Evolutionary conservation across 2,329 filamentous ascomycete species (phyloP).

Genomic region (Epicoccum nigrum): DNA sequence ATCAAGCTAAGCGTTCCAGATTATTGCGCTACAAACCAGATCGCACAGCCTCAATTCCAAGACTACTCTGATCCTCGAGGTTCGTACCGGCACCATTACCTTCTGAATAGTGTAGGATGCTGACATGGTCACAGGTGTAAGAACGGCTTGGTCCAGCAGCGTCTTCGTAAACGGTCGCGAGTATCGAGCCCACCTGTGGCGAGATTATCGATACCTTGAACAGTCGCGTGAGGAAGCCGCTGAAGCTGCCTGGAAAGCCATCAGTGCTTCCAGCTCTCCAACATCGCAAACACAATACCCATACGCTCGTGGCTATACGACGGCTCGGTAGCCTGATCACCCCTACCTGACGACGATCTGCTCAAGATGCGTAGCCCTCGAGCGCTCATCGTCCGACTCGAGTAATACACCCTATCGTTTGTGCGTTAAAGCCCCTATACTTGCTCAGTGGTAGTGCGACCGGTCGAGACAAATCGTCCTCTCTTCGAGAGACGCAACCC

Average conservation of each 20-base stretch:
- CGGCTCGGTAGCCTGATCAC: constrained; percentile 25
- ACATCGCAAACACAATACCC: constrained; percentile 26
- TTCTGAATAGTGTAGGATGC: constrained; percentile 1
- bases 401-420: too few relatives aligned
- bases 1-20: constrained; percentile 29
- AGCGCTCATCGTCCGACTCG: too few relatives aligned
- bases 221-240: constrained; percentile 47
- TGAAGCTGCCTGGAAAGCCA: constrained; percentile 43
- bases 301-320: constrained; percentile 27
- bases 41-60: constrained; percentile 46
- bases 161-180: constrained; percentile 45
- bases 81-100: constrained; percentile 17
- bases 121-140: constrained; percentile 35
- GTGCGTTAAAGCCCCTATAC: too few relatives aligned
- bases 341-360: neutral
- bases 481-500: too few relatives aligned
- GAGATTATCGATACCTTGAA: constrained; percentile 46
- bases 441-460: too few relatives aligned
- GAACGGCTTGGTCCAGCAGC: constrained; percentile 46
- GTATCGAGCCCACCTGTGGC: constrained; percentile 43
- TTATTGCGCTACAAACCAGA: constrained; percentile 42
- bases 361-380: too few relatives aligned
- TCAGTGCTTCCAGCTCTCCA: constrained; percentile 19
- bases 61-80: constrained; percentile 48
- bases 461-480: too few relatives aligned